Conservation (phyloP, 1,284 basidiomycete species). For the Pseudozyma hubeiensis region DNA sequence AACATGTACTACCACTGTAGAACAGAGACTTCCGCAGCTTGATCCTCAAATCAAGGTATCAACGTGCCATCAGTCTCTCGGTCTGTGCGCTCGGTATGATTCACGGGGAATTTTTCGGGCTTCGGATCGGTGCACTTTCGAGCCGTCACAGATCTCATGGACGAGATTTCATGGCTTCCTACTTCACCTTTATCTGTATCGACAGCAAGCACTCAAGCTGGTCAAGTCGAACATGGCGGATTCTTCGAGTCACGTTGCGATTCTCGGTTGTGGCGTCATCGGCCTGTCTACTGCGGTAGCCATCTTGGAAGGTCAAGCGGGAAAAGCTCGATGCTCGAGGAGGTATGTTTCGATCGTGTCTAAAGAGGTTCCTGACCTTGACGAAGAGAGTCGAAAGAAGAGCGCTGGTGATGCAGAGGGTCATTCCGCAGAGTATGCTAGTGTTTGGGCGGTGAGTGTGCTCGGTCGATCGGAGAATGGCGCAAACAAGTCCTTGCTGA, state of each 20-base stretch:
- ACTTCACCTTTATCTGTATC: neutral
- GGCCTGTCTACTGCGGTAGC: slow-evolving; percentile 47
- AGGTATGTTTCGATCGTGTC: slow-evolving; percentile 38
- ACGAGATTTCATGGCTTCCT: neutral
- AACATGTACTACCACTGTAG: slow-evolving; percentile 41
- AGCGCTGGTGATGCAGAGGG: neutral
- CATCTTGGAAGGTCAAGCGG: slow-evolving; percentile 34
- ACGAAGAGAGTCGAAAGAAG: too few relatives aligned
- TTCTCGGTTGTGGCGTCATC: slow-evolving; percentile 52
- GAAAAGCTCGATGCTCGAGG: neutral
- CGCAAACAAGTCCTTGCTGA: neutral
- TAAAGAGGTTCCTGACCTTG: slow-evolving; percentile 32
- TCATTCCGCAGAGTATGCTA: slow-evolving; percentile 43
- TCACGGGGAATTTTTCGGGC: slow-evolving; percentile 29
- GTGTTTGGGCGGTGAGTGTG: slow-evolving; percentile 49
- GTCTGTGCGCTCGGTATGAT: slow-evolving; percentile 9
- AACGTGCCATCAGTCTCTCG: too few relatives aligned
- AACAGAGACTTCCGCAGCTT: slow-evolving; percentile 18
- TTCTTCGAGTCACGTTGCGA: slow-evolving; percentile 17
- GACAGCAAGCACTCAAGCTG: neutral
- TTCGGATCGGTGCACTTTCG: neutral
- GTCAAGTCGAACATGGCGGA: neutral
- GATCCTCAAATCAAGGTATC: neutral
- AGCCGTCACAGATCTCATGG: neutral
- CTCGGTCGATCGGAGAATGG: neutral